Evolutionary conservation across 2,329 filamentous ascomycete species (phyloP), one percentile per base, ranked within the genome.

Genomic region (Aspergillus brunneoviolaceus): DNA sequence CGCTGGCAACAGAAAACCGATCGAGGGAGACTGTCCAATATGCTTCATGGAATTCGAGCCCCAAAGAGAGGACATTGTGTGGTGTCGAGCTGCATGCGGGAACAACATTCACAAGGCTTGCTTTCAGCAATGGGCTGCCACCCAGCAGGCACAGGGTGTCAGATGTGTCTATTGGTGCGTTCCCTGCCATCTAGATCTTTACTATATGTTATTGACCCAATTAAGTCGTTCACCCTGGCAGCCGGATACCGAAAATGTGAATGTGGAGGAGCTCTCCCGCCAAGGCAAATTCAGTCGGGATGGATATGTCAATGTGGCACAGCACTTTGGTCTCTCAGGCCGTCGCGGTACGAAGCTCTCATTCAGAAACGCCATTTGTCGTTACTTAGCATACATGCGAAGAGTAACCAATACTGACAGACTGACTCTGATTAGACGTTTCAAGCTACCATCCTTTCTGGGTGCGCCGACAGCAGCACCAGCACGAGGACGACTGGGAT

Each of bases 21-120:
- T 87, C 35, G 83, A 87, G 55, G 86, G 84, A 23, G 84, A 87
- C 61, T 89, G 86, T 66, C 84, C 85, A 0, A 85, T 88, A 63
- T 88, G 86, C 71, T 85, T 84, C 69, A 82, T 81, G 74, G 81
- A 84, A 54, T 80, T 86, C 55, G 76, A 81, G 27, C 69, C 78
- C 1, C 70, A 69, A 3, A 77, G 77, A 11, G 75, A 82, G 58
- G 76, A 81, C 4, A 79, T 81, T 6, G 73, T 85, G 10, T 88
- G 84, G 79, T 88, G 86, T 72, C 82, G 82, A 67, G 80, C 81
- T 0, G 78, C 82, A 2, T 89, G 86, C 65, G 86, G 85, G 19
- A 87, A 88, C 71, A 87, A 87, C 65, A 74, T 87, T n/a, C 85
- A 87, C 69, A 80, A 81, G 60, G 67, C 71, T 1, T 87, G 85